Percentiles rank a stretch among this genome's conserved stretches.
Conservation (phyloP, 345 rosid species). For the Rhizophora apiculata region DNA sequence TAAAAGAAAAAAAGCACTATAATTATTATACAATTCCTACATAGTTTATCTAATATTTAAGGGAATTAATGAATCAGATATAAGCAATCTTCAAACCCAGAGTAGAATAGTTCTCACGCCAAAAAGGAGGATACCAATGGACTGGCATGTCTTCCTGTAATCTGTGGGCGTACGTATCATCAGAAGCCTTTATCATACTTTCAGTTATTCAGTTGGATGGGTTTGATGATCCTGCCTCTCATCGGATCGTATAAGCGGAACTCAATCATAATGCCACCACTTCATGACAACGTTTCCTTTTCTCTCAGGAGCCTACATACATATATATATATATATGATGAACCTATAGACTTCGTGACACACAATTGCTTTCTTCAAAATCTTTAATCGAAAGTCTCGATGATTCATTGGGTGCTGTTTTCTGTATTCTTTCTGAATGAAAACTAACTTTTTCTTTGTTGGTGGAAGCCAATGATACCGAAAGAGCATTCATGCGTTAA, state of each 20-base stretch:
- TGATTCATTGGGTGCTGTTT: conserved; percentile 16
- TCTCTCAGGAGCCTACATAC: not conserved
- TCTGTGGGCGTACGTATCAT: not conserved
- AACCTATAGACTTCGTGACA: conserved; percentile 9
- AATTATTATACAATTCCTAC: no score
- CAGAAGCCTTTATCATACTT: not conserved
- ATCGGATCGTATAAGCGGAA: conserved; percentile 3
- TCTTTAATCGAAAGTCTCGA: conserved; percentile 28
- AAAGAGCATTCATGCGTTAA: conserved; percentile 12
- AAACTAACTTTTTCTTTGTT: conserved; percentile 18
- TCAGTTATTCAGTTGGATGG: conserved; percentile 26
- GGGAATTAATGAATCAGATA: no score
- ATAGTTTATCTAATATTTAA: no score
- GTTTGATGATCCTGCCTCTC: conserved; percentile 8
- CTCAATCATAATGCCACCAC: conserved; percentile 16
- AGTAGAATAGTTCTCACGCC: no score
- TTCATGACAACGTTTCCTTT: conserved; percentile 2
- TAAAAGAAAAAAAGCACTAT: no score
- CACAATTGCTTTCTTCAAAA: conserved; percentile 11
- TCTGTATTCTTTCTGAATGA: conserved; percentile 26
- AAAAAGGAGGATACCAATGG: no score
- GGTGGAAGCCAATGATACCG: conserved; percentile 21
- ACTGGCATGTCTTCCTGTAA: no score
- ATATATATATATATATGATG: no score
- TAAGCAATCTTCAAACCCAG: no score